Percentiles rank a stretch among this genome's conserved stretches.
Evolutionary conservation across 2,329 filamentous ascomycete genomes (phyloP).

Genomic region (Ophiostoma montium): DNA sequence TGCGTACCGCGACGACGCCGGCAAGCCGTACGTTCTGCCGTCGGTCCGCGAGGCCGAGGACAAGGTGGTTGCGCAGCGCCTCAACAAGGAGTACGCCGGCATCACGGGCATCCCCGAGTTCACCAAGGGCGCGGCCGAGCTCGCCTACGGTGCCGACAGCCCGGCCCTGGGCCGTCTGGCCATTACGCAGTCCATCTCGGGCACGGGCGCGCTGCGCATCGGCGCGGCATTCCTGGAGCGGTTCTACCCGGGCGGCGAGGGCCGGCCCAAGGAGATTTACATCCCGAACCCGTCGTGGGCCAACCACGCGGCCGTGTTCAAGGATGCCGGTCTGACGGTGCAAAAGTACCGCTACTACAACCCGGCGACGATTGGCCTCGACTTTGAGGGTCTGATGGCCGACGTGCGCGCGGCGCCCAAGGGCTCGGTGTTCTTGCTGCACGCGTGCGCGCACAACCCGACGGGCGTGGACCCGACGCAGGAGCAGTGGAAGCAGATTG

Average conservation of each 20-base stretch:
- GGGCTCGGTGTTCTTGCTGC: slow-evolving; percentile 81
- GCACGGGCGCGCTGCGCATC: slow-evolving; percentile 89
- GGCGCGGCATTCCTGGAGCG: slow-evolving; percentile 85
- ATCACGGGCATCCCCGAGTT: slow-evolving; percentile 94
- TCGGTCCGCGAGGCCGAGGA: slow-evolving; percentile 83
- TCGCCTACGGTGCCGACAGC: slow-evolving; percentile 75
- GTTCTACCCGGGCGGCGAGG: slow-evolving; percentile 62
- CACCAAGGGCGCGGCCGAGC: slow-evolving; percentile 77
- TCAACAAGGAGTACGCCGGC: slow-evolving; percentile 96
- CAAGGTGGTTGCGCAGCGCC: slow-evolving; percentile 59
- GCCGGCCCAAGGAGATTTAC: slow-evolving; percentile 67
- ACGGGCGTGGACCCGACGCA: slow-evolving; percentile 88
- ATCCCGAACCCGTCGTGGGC: slow-evolving; percentile 95
- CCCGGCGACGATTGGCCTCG: slow-evolving; percentile 94
- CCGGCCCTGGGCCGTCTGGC: slow-evolving; percentile 64
- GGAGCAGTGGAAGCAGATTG: slow-evolving; percentile 88
- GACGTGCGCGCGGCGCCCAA: slow-evolving; percentile 82
- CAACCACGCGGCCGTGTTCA: slow-evolving; percentile 95
- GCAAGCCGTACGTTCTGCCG: slow-evolving; percentile 94
- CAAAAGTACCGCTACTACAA: slow-evolving; percentile 98
- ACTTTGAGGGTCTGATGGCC: slow-evolving; percentile 85
- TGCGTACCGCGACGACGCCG: slow-evolving; percentile 94
- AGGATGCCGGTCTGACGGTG: slow-evolving; percentile 78
- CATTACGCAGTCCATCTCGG: slow-evolving; percentile 96
- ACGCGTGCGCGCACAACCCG: slow-evolving; percentile 96